Conservation (phyloP, 2,329 filamentous ascomycete genomes). For the Microascus cirrosus region DNA sequence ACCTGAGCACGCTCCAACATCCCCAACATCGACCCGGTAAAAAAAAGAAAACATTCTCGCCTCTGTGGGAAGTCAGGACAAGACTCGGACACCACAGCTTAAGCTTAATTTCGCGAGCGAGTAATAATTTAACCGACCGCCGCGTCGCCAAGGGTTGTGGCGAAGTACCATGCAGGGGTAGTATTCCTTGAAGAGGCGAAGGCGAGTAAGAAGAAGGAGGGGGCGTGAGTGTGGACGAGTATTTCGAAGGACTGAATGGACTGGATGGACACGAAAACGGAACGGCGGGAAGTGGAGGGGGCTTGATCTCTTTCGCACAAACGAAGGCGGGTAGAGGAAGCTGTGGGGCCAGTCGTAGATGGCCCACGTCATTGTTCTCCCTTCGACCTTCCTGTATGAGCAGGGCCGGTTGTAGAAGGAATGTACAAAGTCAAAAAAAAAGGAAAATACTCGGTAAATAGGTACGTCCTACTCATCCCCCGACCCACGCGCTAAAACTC, state of each 20-base stretch:
- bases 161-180: background rate
- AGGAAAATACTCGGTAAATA: background rate
- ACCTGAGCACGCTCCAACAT: no score
- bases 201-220: background rate
- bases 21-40: no score
- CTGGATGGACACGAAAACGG: background rate
- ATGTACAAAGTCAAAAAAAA: background rate
- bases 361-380: background rate
- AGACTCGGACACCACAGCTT: background rate
- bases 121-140: background rate
- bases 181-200: background rate
- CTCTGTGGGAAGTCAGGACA: no score
- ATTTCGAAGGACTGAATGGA: background rate
- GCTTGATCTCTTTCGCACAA: background rate
- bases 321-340: background rate
- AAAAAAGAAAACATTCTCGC: no score
- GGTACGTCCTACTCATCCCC: background rate
- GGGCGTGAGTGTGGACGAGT: background rate
- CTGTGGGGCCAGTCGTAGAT: background rate
- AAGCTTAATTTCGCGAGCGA: background rate
- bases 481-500: background rate
- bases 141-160: background rate
- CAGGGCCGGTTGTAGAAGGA: background rate
- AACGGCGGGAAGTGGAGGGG: background rate
- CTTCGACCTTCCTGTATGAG: background rate